phyloP scores from a whole-genome alignment of 441 rosid genomes.

The Jatropha podagrica region DNA sequence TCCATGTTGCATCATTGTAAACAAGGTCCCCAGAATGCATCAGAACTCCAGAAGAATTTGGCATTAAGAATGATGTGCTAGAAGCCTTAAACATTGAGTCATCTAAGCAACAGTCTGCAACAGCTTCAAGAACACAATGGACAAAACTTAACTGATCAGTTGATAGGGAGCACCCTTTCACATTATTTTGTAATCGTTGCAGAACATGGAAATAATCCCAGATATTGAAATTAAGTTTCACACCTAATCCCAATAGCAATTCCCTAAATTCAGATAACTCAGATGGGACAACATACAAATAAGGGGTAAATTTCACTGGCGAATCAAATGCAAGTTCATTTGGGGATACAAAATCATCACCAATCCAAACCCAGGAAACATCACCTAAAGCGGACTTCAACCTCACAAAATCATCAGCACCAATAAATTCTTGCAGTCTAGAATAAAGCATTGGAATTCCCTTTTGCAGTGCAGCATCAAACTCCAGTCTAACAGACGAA shows the following conservation, averaged over 20 bases:
- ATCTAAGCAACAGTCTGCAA: constrained; percentile 72
- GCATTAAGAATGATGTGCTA: constrained; percentile 59
- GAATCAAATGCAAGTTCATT: constrained; percentile 97
- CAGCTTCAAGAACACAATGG: constrained; percentile 83
- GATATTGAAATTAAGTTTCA: constrained; percentile 77
- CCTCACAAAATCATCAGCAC: constrained; percentile 61
- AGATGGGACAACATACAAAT: constrained; percentile 96
- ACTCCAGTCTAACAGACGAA: constrained; percentile 50
- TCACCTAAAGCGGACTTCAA: constrained; percentile 70
- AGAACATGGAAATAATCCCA: constrained; percentile 81
- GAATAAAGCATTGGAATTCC: constrained; percentile 74
- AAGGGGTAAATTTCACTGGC: constrained; percentile 95
- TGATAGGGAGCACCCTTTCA: constrained; percentile 62
- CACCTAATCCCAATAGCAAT: constrained; percentile 84
- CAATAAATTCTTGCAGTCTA: constrained; percentile 63
- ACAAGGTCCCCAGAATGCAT: constrained; percentile 67
- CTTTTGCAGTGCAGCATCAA: constrained; percentile 61
- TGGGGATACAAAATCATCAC: constrained; percentile 88
- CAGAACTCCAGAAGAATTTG: constrained; percentile 76
- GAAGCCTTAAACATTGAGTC: constrained; percentile 53
- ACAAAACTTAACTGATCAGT: constrained; percentile 81
- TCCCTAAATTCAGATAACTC: constrained; percentile 84
- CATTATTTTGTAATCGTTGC: constrained; percentile 65
- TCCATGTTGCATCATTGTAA: constrained; percentile 99
- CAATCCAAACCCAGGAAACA: constrained; percentile 95